phyloP scores from a whole-genome alignment of 805 yeast genomes.

The Ogataea sp. region DNA sequence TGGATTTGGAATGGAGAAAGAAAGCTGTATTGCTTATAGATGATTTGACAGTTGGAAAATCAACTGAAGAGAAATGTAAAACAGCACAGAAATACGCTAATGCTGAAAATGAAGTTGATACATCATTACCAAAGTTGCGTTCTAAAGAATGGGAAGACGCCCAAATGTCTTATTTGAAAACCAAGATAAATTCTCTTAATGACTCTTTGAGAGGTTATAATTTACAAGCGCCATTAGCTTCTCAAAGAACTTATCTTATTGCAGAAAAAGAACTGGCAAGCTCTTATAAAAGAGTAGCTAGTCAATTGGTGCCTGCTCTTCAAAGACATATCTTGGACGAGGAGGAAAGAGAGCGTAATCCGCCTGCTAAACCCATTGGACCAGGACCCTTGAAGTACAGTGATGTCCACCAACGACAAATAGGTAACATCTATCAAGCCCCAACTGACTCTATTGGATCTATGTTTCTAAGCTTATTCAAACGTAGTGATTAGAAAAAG shows the following conservation, averaged over 20 bases:
- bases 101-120: conserved; percentile 13
- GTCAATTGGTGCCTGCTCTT: conserved; percentile 13
- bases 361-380: not conserved
- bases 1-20: conserved; percentile 33
- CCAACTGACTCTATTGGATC: conserved; percentile 23
- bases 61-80: conserved; percentile 10
- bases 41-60: conserved; percentile 17
- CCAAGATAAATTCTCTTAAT: conserved; percentile 34
- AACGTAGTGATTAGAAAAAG: not conserved
- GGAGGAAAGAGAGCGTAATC: not conserved
- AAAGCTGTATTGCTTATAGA: conserved; percentile 21
- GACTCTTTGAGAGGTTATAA: conserved; percentile 49
- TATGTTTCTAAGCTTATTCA: conserved; percentile 19
- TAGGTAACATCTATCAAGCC: conserved; percentile 15
- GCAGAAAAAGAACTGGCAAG: conserved; percentile 34
- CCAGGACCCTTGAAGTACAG: conserved; percentile 4
- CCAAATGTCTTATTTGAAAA: conserved; percentile 23
- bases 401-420: conserved; percentile 14
- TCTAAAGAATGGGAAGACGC: conserved; percentile 30
- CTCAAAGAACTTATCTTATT: conserved; percentile 46
- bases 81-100: conserved; percentile 10
- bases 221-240: conserved; percentile 53
- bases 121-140: conserved; percentile 8
- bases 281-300: conserved; percentile 28
- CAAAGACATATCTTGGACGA: conserved; percentile 13